Evolutionary conservation across 2,329 filamentous ascomycete genomes (phyloP), one percentile per base, ranked within the genome.

Genomic region (Calonectria ilicicola): DNA sequence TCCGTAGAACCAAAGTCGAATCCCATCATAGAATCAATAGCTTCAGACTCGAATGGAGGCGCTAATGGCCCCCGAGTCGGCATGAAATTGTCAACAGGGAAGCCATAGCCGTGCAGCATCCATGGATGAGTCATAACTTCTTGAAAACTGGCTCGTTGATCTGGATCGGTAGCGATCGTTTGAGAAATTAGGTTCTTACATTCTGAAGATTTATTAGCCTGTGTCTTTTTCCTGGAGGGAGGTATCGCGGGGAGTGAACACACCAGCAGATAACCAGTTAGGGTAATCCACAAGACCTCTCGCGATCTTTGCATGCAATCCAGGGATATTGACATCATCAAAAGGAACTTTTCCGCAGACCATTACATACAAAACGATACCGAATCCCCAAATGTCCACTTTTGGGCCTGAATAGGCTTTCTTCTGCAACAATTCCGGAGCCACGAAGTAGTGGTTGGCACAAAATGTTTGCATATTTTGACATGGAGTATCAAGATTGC

Each of bases 261-360:
- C 89, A 97, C 96, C 96, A 79, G 91, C 91, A 70, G 95, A 96
- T 44, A 99, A 88, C 92, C 97, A 98, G 72, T 92, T 94, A 2
- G 97, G 97, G 83, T 98, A 99, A 82, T 98, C 97, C 23, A 98
- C 96, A 64, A 94, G 86, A 35, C 97, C 97, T 82, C 97, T 98
- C 87, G 98, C 98, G 84, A 99, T 98, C 86, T 99, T 98, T 69
- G 96, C 96, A 85, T 99, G 96, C 62, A 99, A 87, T 75, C 97
- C 96, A 40, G 96, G 97, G 95, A 99, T 98, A 86, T 95, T 98
- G 85, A 98, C 96, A 82, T 99, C 96, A 82, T 99, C 96, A 81
- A 99, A 99, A 0, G 96, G 97, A 4, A 98, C 97, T 84, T 98
- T 98, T 64, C 96, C 96, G 81, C 97, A 98, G 4, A 98, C 97